Evolutionary conservation across 768 basidiomycete species (phyloP).

Genomic region (Chalciporus chontae): DNA sequence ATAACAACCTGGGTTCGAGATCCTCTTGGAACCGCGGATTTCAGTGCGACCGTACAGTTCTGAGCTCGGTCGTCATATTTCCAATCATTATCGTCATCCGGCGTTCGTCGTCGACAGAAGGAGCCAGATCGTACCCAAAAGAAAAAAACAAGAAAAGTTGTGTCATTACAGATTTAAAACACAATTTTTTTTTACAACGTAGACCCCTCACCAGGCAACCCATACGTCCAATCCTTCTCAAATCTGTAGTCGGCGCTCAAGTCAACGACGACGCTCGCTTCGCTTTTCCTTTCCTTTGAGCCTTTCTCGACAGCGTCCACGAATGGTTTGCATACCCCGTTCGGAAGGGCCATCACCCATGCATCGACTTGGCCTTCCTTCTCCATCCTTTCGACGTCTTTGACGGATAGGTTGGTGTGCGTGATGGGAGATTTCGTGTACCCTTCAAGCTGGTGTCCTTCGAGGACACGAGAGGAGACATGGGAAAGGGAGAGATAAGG

Average conservation of each 20-base stretch:
- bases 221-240: constrained; percentile 94
- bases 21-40: constrained; percentile 71
- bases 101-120: no score
- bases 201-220: constrained; percentile 88
- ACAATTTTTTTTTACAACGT: constrained; percentile 30
- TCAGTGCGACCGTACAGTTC: constrained; percentile 81
- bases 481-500: constrained; percentile 89
- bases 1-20: constrained; percentile 98
- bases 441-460: constrained; percentile 70
- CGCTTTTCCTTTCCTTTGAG: constrained; percentile 46
- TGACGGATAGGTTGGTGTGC: constrained; percentile 76
- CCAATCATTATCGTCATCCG: no score
- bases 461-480: constrained; percentile 94
- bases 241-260: constrained; percentile 94
- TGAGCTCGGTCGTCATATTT: constrained; percentile 29
- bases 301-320: constrained; percentile 91
- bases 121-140: neutral
- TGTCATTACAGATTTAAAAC: constrained; percentile 34
- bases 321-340: constrained; percentile 94
- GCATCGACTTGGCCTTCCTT: constrained; percentile 88
- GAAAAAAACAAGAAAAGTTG: constrained; percentile 31
- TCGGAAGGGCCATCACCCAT: constrained; percentile 99
- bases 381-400: constrained; percentile 87
- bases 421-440: constrained; percentile 74
- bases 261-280: constrained; percentile 79